Percentiles rank a stretch among this genome's conserved stretches.
Conservation (phyloP, 768 basidiomycete genomes). For the Lyophyllum shimeji region DNA sequence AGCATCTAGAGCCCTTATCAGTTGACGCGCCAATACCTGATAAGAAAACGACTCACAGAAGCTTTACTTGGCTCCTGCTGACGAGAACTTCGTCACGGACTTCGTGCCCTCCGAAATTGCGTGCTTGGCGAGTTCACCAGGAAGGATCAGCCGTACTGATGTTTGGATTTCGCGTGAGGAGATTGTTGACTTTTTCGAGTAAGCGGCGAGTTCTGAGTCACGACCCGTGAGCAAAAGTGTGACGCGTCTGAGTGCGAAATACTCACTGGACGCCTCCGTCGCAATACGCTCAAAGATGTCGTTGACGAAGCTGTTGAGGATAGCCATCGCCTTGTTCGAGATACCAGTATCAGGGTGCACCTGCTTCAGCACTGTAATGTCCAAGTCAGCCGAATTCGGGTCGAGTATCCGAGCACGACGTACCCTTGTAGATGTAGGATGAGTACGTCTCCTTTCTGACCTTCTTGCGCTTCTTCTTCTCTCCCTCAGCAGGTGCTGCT, state of each 20-base stretch:
- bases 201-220: slow-evolving; percentile 84
- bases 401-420: slow-evolving; percentile 1
- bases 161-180: slow-evolving; percentile 99
- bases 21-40: background rate
- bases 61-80: slow-evolving; percentile 64
- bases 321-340: slow-evolving; percentile 98
- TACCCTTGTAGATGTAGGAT: slow-evolving; percentile 90
- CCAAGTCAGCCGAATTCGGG: background rate
- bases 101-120: slow-evolving; percentile 95
- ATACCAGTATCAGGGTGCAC: slow-evolving; percentile 99
- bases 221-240: background rate
- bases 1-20: background rate
- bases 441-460: slow-evolving; percentile 90
- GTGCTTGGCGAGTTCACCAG: slow-evolving; percentile 93
- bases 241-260: background rate
- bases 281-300: slow-evolving; percentile 96
- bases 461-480: slow-evolving; percentile 89
- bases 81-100: slow-evolving; percentile 88
- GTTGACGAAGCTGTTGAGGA: slow-evolving; percentile 94
- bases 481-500: slow-evolving; percentile 61
- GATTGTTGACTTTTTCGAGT: slow-evolving; percentile 99
- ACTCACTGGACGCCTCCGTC: slow-evolving; percentile 84
- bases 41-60: slow-evolving; percentile 2
- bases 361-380: slow-evolving; percentile 81
- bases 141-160: slow-evolving; percentile 93